phyloP scores from a whole-genome alignment of 192 early-diverging fungal species.

The Entophlyctis luteolus region DNA sequence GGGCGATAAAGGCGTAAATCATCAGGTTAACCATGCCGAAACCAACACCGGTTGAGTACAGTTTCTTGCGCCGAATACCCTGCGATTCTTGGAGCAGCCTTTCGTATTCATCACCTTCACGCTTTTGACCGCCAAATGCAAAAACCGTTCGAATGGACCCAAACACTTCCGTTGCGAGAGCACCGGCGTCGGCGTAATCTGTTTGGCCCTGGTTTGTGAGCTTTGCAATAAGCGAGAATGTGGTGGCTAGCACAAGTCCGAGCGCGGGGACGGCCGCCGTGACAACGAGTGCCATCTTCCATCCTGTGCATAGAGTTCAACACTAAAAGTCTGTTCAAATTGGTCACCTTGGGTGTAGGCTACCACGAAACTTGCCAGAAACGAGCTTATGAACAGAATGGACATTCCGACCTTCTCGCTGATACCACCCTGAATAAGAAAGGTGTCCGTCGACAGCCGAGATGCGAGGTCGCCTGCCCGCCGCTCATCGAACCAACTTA shows the following conservation, averaged over 20 bases:
- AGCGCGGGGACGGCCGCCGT: slow-evolving; percentile 68
- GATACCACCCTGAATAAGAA: slow-evolving; percentile 46
- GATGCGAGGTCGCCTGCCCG: slow-evolving; percentile 41
- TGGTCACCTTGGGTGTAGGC: slow-evolving; percentile 11
- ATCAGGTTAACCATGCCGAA: slow-evolving; percentile 72
- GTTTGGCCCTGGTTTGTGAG: slow-evolving; percentile 50
- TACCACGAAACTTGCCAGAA: slow-evolving; percentile 28
- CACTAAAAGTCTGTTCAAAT: neutral
- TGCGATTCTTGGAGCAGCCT: slow-evolving; percentile 55
- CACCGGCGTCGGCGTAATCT: slow-evolving; percentile 72
- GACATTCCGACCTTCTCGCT: slow-evolving; percentile 49
- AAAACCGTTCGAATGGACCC: slow-evolving; percentile 75
- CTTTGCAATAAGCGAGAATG: slow-evolving; percentile 7
- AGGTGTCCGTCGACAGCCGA: slow-evolving; percentile 39
- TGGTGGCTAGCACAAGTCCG: slow-evolving; percentile 41
- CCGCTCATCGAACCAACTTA: slow-evolving; percentile 37
- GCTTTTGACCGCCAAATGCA: slow-evolving; percentile 71
- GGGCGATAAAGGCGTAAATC: slow-evolving; percentile 66
- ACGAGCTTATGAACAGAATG: slow-evolving; percentile 28
- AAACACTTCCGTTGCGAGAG: slow-evolving; percentile 74
- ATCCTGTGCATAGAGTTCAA: slow-evolving; percentile 44
- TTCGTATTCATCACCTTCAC: slow-evolving; percentile 59
- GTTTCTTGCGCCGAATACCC: slow-evolving; percentile 56
- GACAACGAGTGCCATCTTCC: slow-evolving; percentile 74
- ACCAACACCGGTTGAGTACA: slow-evolving; percentile 54